Evolutionary conservation across 2,329 filamentous ascomycete species (phyloP).

Genomic region (Ilyonectria mors-panacis): DNA sequence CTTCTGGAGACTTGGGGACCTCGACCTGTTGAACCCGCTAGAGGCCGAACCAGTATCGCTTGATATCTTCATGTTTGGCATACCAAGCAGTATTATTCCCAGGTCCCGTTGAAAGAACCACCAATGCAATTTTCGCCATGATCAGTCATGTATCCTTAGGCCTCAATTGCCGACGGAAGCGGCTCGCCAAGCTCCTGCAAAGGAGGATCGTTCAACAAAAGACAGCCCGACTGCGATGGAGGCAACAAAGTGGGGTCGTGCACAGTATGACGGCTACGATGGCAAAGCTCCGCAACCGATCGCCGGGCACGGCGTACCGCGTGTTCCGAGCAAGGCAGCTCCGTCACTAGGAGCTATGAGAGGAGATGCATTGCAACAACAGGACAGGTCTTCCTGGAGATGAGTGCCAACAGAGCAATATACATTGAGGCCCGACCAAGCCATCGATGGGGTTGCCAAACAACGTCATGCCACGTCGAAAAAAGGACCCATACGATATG

Average conservation of each 20-base stretch:
- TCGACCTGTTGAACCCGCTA: too few relatives aligned
- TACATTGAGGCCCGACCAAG: neutral
- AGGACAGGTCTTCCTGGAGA: neutral
- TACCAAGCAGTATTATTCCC: too few relatives aligned
- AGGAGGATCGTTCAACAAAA: neutral
- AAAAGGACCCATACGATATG: neutral
- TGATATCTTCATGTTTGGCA: too few relatives aligned
- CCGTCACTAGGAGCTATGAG: neutral
- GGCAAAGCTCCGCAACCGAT: neutral
- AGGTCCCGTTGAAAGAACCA: too few relatives aligned
- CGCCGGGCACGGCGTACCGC: neutral
- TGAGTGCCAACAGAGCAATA: neutral
- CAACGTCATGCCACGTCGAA: slow-evolving; percentile 8
- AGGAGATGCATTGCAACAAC: neutral
- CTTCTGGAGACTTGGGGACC: too few relatives aligned
- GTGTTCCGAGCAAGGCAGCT: neutral
- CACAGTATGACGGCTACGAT: neutral
- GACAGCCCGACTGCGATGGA: neutral
- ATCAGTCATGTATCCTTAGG: neutral
- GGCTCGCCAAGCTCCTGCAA: neutral
- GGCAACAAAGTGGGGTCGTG: neutral
- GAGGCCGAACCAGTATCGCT: too few relatives aligned
- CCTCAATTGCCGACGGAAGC: neutral
- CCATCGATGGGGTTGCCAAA: neutral
- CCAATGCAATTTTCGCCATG: too few relatives aligned